phyloP scores from a whole-genome alignment of 2,329 filamentous ascomycete species.

The Aureobasidium musti region DNA sequence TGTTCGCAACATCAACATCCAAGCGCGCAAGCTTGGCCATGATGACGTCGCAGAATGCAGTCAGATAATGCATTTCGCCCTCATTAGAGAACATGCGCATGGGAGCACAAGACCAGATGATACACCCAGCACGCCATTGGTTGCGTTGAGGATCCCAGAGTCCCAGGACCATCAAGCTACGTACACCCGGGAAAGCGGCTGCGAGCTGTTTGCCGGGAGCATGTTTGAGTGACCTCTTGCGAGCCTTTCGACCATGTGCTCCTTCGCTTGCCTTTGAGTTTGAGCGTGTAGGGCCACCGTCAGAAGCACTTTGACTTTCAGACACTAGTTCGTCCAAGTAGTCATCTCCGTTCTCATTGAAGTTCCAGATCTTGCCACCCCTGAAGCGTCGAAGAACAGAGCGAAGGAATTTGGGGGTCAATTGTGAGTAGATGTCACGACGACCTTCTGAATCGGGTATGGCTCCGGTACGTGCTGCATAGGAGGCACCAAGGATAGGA shows the following conservation, averaged over 20 bases:
- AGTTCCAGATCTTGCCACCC: slow-evolving; percentile 41
- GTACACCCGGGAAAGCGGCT: slow-evolving; percentile 45
- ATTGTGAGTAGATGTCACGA: background rate
- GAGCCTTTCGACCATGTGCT: background rate
- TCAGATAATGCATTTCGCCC: slow-evolving; percentile 47
- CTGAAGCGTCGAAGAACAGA: slow-evolving; percentile 37
- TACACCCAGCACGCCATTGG: slow-evolving; percentile 48
- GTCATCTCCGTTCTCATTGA: slow-evolving; percentile 37
- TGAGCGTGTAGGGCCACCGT: background rate
- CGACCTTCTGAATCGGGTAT: background rate
- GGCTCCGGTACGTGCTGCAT: background rate
- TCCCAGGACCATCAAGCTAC: slow-evolving; percentile 53
- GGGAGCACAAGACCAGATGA: slow-evolving; percentile 51
- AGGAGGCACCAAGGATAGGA: slow-evolving; percentile 6
- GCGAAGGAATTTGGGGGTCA: slow-evolving; percentile 33
- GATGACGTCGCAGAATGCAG: slow-evolving; percentile 48
- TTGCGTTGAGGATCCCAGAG: slow-evolving; percentile 53
- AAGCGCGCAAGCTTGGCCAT: slow-evolving; percentile 47
- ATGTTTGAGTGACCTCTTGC: background rate
- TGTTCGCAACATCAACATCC: slow-evolving; percentile 46
- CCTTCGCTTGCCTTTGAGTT: background rate
- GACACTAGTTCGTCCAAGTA: slow-evolving; percentile 37
- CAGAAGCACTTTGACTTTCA: slow-evolving; percentile 11
- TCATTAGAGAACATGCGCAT: slow-evolving; percentile 46
- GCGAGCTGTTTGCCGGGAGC: slow-evolving; percentile 5